A percentile compares a stretch with the other conserved stretches of the same genome.
Conservation (phyloP, 2,329 filamentous ascomycete genomes). For the Exophiala spinifera region DNA sequence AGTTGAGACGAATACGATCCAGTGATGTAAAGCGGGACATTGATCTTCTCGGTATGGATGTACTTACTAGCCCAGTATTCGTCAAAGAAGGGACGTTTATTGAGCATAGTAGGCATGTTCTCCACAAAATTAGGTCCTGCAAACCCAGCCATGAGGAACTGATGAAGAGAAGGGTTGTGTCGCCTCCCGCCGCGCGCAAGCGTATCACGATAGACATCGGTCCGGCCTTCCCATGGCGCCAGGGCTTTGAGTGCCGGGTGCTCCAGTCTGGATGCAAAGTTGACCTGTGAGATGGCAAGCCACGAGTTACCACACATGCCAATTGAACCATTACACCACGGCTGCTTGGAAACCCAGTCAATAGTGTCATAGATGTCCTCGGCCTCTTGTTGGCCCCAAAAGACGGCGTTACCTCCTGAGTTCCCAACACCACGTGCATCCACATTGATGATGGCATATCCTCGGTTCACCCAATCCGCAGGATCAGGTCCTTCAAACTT, state of each 20-base stretch:
- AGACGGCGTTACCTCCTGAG: conserved; percentile 28
- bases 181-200: too few relatives aligned
- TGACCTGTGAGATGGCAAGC: conserved; percentile 44
- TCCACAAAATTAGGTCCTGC: too few relatives aligned
- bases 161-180: too few relatives aligned
- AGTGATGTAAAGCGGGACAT: conserved; percentile 38
- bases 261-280: conserved; percentile 38
- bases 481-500: conserved; percentile 32
- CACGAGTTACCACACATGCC: conserved; percentile 46
- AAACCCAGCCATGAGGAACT: too few relatives aligned
- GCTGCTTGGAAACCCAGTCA: conserved; percentile 28
- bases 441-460: conserved; percentile 34
- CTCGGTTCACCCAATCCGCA: conserved; percentile 31
- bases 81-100: conserved; percentile 31
- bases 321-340: conserved; percentile 46
- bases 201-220: conserved; percentile 32
- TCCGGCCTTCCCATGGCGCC: conserved; percentile 48
- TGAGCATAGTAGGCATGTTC: conserved; percentile 34
- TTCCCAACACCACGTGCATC: conserved; percentile 31
- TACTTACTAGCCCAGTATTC: conserved; percentile 29
- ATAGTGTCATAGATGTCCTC: conserved; percentile 9
- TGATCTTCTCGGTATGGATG: conserved; percentile 30
- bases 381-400: not conserved
- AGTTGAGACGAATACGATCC: conserved; percentile 36
- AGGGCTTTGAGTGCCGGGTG: conserved; percentile 45